Conservation (phyloP, 164 flowering plant genomes). For the Euptelea pleiosperma region DNA sequence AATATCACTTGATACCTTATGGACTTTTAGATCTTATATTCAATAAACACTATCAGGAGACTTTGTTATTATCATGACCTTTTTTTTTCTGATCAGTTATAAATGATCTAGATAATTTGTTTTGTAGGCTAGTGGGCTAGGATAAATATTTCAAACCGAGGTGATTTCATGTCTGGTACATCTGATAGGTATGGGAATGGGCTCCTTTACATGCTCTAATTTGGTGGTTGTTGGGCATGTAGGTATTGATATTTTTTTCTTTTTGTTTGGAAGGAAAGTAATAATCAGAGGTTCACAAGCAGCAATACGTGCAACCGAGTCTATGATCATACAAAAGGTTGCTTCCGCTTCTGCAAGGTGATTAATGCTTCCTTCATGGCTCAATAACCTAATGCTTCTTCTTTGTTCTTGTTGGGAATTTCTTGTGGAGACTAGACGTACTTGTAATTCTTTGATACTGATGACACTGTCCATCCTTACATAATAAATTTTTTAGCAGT, state of each 20-base stretch:
- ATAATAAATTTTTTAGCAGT: slow-evolving; percentile 8
- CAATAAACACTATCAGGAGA: not conserved
- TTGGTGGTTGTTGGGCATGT: not conserved
- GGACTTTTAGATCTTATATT: too few relatives aligned
- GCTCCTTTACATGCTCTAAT: not conserved
- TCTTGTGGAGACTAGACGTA: not conserved
- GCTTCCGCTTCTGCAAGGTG: slow-evolving; percentile 67
- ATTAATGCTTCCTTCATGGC: slow-evolving; percentile 15
- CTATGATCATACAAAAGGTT: slow-evolving; percentile 78
- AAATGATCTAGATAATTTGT: slow-evolving; percentile 4
- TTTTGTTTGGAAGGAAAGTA: slow-evolving; percentile 71
- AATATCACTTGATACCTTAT: too few relatives aligned
- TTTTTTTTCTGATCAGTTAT: too few relatives aligned
- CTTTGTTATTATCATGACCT: not conserved
- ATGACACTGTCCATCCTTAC: not conserved
- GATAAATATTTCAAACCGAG: slow-evolving; percentile 92
- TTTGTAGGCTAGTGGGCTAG: slow-evolving; percentile 83
- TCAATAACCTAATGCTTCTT: not conserved
- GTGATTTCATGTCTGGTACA: slow-evolving; percentile 93
- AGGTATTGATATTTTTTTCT: slow-evolving; percentile 1
- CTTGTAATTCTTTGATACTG: too few relatives aligned
- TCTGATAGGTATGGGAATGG: slow-evolving; percentile 57
- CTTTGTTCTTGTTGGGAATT: slow-evolving; percentile 9
- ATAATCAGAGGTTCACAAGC: slow-evolving; percentile 89
- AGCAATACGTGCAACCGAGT: slow-evolving; percentile 75